Base-by-base conservation (phyloP, 305 asterid species). In the Fraxinus greggii region DNA sequence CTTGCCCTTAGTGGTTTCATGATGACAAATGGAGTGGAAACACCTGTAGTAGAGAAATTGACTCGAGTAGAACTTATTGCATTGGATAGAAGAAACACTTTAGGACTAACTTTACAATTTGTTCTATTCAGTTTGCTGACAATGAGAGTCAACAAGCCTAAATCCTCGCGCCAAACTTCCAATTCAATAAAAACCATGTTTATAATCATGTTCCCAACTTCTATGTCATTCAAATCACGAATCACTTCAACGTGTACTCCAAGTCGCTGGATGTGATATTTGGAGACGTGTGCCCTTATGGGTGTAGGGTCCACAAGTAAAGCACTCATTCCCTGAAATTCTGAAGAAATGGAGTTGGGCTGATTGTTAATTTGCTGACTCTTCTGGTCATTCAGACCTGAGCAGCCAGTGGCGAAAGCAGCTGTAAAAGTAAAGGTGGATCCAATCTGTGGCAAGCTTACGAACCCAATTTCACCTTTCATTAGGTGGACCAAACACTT, bases 401-500 rank as follows among this genome's bases (percentile, higher is more conserved):
- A 81, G 36, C 78, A 75, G 45, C 89, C 90, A 19, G 84, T 86
- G 36, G 89, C n/a, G 86, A 94, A 93, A 85, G 89, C 90, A 51
- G 98, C 98, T 0, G 99, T 93, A 89, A 96, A 96, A 79, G 96
- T 91, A 73, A 96, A 94, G 29, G 98, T 94, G 1, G 99, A 94
- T 21, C 99, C 99, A 5, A 91, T 81, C 13, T 85, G 87, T 0
- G 99, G 98, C 61, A 75, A 83, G 88, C 99, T 96, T 5, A 86
- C 94, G 54, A 96, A 78, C 86, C 98, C 98, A 13, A 96, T 94
- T 86, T 96, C 97, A 15, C 99, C 99, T 77, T 92, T 94, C 99
- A 96, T 96, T 80, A 96, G 98, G 75, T 91, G 93, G 85, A 96
- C 99, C 87, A 96, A 89, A 84, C 98, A 93, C 91, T 96, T 92